Conservation (phyloP, 192 early-diverging fungal genomes). For the Podila horticola region DNA sequence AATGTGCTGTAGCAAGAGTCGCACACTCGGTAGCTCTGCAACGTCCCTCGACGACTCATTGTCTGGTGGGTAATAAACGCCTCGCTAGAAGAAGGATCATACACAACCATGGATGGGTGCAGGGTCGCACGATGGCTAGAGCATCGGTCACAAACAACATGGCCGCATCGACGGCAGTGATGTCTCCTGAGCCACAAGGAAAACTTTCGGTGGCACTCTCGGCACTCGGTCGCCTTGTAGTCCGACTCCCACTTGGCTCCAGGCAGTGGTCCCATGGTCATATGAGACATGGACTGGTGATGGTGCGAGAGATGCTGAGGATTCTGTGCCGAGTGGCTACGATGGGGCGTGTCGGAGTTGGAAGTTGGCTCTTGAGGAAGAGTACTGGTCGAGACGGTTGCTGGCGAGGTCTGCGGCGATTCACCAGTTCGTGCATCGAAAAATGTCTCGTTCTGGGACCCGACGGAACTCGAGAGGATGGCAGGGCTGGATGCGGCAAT, state of each 20-base stretch:
- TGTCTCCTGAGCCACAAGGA: conserved; percentile 83
- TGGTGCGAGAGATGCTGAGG: background rate
- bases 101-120: conserved; percentile 55
- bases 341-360: background rate
- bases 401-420: background rate
- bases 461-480: background rate
- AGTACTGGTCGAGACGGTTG: background rate
- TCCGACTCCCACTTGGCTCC: conserved; percentile 83
- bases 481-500: background rate
- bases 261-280: conserved; percentile 16
- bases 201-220: conserved; percentile 75
- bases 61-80: conserved; percentile 38
- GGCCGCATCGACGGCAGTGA: conserved; percentile 93
- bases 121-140: conserved; percentile 67
- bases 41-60: conserved; percentile 18
- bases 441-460: background rate
- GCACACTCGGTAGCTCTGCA: conserved; percentile 50
- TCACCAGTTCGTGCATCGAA: too few species aligned
- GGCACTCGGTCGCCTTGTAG: conserved; percentile 72
- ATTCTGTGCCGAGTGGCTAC: background rate
- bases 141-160: conserved; percentile 86
- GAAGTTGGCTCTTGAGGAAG: background rate
- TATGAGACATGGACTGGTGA: conserved; percentile 9
- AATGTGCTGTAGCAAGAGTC: conserved; percentile 34
- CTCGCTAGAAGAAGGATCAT: conserved; percentile 54